Conservation (phyloP, 2,329 filamentous ascomycete genomes). For the Plectosphaerella plurivora region DNA sequence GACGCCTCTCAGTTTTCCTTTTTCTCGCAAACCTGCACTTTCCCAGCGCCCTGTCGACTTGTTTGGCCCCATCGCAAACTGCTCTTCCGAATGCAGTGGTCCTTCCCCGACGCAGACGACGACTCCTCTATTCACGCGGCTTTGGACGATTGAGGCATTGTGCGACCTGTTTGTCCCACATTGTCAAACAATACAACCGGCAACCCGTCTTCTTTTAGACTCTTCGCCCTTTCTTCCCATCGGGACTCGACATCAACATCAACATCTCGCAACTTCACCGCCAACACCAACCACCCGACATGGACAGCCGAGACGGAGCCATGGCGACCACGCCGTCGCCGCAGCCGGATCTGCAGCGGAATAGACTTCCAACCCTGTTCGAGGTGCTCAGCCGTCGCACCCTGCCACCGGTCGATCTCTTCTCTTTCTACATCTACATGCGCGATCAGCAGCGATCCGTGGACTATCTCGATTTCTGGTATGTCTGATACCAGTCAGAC, state of each 20-base stretch:
- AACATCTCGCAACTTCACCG: neutral
- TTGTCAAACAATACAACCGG: neutral
- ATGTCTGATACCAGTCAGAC: constrained; percentile 23
- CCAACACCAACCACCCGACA: constrained; percentile 15
- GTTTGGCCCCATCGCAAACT: too few relatives aligned
- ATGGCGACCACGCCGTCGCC: constrained; percentile 42
- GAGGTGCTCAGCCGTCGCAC: constrained; percentile 93
- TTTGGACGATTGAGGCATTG: neutral
- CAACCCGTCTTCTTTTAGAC: neutral
- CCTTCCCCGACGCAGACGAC: neutral
- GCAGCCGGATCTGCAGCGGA: constrained; percentile 60
- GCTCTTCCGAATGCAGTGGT: too few relatives aligned
- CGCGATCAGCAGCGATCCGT: constrained; percentile 96
- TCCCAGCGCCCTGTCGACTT: neutral
- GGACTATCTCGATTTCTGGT: constrained; percentile 99
- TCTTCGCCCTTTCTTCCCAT: neutral
- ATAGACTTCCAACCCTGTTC: constrained; percentile 88
- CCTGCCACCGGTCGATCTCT: constrained; percentile 91
- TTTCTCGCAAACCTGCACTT: neutral
- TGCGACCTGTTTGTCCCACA: neutral
- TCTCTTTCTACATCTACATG: constrained; percentile 99
- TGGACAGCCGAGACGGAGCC: constrained; percentile 25
- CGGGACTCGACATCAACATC: neutral
- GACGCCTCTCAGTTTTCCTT: neutral
- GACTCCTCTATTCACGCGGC: neutral